A percentile compares a stretch with the other conserved stretches of the same genome.
These are phyloP conservation scores for Tylopilus felleus DNA, from an alignment of 768 basidiomycete species.

Conservation along the genomic window DNA sequence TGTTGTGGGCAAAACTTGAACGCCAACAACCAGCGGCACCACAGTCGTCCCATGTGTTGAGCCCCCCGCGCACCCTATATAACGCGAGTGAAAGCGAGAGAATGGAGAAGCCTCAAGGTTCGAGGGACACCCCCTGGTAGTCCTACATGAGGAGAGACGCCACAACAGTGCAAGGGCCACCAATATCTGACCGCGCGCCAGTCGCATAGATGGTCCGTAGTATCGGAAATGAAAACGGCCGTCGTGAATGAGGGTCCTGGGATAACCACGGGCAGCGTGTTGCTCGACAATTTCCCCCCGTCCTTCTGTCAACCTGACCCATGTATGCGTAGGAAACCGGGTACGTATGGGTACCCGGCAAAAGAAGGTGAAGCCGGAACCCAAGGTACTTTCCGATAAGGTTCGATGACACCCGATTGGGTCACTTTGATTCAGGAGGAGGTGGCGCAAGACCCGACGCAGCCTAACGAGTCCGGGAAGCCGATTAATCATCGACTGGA, in stretches of 20 bases:
- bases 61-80: slow-evolving; percentile 20
- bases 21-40: slow-evolving; percentile 19
- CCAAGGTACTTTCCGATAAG: slow-evolving; percentile 2
- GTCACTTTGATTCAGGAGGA: background rate
- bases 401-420: background rate
- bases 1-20: slow-evolving; percentile 10
- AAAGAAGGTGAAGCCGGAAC: background rate
- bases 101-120: slow-evolving; percentile 6
- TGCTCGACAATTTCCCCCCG: background rate
- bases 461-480: too few relatives aligned
- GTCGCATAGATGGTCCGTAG: slow-evolving; percentile 3
- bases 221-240: slow-evolving; percentile 22
- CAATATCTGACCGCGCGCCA: background rate
- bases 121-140: slow-evolving; percentile 16
- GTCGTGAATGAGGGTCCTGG: background rate
- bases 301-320: background rate
- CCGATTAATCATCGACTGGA: too few relatives aligned
- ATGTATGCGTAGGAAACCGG: background rate
- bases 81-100: background rate
- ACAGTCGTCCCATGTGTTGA: slow-evolving; percentile 15
- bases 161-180: background rate
- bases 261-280: background rate
- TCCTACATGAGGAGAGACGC: slow-evolving; percentile 1
- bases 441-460: background rate
- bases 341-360: background rate